phyloP scores from a whole-genome alignment of 2,329 filamentous ascomycete species.

The Colletotrichum lupini region DNA sequence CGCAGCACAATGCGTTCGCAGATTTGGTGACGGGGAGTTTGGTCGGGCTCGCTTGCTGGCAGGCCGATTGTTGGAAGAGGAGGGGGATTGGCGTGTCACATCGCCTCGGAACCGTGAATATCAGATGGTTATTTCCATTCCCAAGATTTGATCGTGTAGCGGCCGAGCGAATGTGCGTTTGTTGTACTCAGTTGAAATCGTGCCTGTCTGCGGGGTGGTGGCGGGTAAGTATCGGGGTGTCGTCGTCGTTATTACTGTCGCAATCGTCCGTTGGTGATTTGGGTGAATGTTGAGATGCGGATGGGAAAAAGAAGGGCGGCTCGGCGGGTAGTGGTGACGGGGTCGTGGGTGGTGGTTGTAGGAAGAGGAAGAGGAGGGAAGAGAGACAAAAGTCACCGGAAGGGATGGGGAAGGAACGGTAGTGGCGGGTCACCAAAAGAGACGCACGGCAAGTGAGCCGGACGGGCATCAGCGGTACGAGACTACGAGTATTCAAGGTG shows the following conservation, averaged over 20 bases:
- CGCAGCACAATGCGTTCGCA: constrained; percentile 20
- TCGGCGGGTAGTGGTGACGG: not conserved
- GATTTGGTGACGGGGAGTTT: not conserved
- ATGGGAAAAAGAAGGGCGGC: constrained; percentile 6
- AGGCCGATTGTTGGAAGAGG: constrained; percentile 21
- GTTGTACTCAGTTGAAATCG: not conserved
- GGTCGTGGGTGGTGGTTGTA: constrained; percentile 11
- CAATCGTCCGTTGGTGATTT: not conserved
- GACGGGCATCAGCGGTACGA: not conserved
- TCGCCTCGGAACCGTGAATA: constrained; percentile 41
- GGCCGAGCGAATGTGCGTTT: not conserved
- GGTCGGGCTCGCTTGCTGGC: constrained; percentile 18
- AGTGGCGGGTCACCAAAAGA: constrained; percentile 8
- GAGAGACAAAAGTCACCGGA: constrained; percentile 29
- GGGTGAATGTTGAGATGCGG: not conserved
- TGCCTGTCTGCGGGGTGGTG: not conserved
- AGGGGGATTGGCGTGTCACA: constrained; percentile 40
- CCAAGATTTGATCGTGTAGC: constrained; percentile 41
- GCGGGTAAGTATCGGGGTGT: not conserved
- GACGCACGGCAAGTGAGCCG: constrained; percentile 6
- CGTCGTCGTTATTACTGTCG: not conserved
- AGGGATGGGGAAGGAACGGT: constrained; percentile 25
- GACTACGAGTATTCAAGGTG: too few relatives aligned
- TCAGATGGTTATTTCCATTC: constrained; percentile 34
- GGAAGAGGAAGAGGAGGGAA: constrained; percentile 9